Percentiles rank a stretch among this genome's conserved stretches.
Evolutionary conservation across 208 protist species (phyloP).

Genomic region (Leishmania major): DNA sequence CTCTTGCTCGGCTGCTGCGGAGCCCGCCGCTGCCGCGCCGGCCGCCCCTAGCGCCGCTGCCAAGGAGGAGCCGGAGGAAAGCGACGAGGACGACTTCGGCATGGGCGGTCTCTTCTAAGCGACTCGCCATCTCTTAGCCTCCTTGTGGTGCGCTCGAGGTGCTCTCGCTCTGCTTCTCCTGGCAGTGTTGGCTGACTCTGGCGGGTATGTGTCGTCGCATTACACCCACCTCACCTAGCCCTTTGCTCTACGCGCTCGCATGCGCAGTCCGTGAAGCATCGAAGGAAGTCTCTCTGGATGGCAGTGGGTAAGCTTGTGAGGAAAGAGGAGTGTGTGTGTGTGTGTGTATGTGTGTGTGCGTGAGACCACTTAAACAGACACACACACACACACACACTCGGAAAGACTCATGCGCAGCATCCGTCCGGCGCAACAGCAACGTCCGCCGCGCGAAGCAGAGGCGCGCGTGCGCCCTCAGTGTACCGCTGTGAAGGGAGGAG

Average conservation of each 20-base stretch:
- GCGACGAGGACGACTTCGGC: constrained; percentile 86
- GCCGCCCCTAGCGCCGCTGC: constrained; percentile 38
- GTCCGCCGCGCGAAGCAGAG: not conserved
- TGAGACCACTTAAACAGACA: too few relatives aligned
- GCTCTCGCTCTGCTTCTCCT: not conserved
- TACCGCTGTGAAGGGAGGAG: not conserved
- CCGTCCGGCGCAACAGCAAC: not conserved
- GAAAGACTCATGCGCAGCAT: not conserved
- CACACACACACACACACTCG: too few relatives aligned
- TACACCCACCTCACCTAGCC: not conserved
- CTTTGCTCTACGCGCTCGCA: not conserved
- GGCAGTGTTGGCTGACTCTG: not conserved
- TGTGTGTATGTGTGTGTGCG: too few relatives aligned
- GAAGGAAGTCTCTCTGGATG: not conserved
- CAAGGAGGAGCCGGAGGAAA: constrained; percentile 67
- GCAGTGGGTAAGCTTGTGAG: not conserved
- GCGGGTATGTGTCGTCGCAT: not conserved
- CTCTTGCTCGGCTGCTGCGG: constrained; percentile 66
- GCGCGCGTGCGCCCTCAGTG: not conserved
- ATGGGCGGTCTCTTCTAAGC: constrained; percentile 87
- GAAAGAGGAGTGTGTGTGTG: not conserved
- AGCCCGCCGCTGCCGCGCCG: constrained; percentile 45
- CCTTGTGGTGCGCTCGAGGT: too few relatives aligned
- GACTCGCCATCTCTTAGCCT: not conserved
- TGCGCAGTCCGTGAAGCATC: not conserved